Evolutionary conservation across 2,329 filamentous ascomycete species (phyloP).

Genomic region (Fusarium sp.): DNA sequence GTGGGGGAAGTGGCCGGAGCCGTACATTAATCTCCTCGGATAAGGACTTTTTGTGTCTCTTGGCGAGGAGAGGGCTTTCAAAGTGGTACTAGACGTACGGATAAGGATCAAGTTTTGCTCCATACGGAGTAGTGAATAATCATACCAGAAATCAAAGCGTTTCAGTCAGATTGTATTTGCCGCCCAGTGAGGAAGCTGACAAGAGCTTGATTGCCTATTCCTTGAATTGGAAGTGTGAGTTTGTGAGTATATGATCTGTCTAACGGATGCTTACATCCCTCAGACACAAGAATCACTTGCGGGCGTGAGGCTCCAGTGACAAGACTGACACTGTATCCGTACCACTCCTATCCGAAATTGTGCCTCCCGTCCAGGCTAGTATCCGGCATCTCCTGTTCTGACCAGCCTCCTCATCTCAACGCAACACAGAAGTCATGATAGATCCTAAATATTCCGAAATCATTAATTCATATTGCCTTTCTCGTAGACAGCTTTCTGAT

Average conservation of each 20-base stretch:
- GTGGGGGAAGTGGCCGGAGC: conserved; percentile 88
- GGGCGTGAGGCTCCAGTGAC: too few species aligned
- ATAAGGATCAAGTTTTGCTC: not conserved
- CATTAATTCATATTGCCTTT: conserved; percentile 9
- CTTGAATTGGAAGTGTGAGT: not conserved
- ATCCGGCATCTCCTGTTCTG: not conserved
- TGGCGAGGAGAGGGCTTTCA: not conserved
- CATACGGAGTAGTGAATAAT: not conserved
- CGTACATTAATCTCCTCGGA: conserved; percentile 80
- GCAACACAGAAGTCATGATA: not conserved
- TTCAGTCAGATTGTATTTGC: not conserved
- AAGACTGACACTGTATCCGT: not conserved
- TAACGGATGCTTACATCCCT: not conserved
- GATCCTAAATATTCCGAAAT: conserved; percentile 36
- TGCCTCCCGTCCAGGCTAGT: not conserved
- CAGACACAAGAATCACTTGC: not conserved
- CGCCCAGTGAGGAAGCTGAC: too few species aligned
- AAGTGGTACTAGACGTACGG: not conserved
- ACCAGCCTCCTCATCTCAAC: not conserved
- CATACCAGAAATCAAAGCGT: not conserved
- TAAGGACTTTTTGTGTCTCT: conserved; percentile 32
- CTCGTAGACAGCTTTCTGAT: not conserved
- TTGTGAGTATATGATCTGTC: not conserved
- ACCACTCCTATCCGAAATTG: not conserved
- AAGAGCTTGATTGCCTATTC: not conserved